phyloP scores from a whole-genome alignment of 2,329 filamentous ascomycete species.

The Biscogniauxia mediterranea region DNA sequence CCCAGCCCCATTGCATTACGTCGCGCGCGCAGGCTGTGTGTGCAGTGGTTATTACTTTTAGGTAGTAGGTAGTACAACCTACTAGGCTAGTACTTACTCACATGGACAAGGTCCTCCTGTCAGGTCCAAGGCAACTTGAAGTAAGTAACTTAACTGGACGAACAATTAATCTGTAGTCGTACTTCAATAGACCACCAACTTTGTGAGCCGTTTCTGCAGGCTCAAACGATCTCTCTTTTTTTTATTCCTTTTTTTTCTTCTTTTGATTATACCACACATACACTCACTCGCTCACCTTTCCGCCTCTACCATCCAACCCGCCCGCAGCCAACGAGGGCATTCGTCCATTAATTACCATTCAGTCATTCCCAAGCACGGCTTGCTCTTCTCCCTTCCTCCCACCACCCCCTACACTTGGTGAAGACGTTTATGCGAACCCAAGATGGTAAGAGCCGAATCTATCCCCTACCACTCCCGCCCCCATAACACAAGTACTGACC shows the following conservation, averaged over 20 bases:
- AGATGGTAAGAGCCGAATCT: slow-evolving; percentile 26
- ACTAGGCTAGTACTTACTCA: background rate
- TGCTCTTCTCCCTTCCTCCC: background rate
- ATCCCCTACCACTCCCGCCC: background rate
- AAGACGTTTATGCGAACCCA: slow-evolving; percentile 30
- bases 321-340: background rate
- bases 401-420: slow-evolving; percentile 13
- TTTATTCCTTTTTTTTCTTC: background rate
- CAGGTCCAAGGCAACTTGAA: no score
- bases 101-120: background rate
- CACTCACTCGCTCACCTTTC: background rate
- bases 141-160: background rate
- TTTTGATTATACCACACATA: background rate
- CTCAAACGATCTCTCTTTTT: background rate
- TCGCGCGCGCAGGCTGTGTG: slow-evolving; percentile 25
- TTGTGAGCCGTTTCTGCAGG: background rate
- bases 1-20: slow-evolving; percentile 33
- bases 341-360: background rate
- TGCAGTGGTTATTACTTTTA: background rate
- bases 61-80: background rate
- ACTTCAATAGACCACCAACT: no score
- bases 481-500: slow-evolving; percentile 14
- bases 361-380: background rate
- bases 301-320: background rate
- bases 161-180: no score